phyloP scores from a whole-genome alignment of 2,329 filamentous ascomycete genomes.

The Neocucurbitaria cava region DNA sequence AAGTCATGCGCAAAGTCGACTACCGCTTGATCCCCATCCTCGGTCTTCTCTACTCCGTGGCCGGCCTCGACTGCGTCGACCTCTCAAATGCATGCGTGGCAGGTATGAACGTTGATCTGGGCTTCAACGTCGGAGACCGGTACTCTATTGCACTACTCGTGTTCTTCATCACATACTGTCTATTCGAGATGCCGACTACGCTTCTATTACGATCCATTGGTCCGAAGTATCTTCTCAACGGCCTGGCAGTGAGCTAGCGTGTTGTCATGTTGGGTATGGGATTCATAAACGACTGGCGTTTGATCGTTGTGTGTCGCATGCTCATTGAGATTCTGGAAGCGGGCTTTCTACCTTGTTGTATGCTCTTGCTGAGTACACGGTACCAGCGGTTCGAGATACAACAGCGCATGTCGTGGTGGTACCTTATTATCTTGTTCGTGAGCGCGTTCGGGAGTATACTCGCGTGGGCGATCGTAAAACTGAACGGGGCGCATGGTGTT shows the following conservation, averaged over 20 bases:
- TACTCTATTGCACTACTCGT: constrained; percentile 59
- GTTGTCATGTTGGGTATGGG: constrained; percentile 35
- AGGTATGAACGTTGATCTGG: constrained; percentile 56
- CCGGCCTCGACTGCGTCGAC: constrained; percentile 45
- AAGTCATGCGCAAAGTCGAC: constrained; percentile 35
- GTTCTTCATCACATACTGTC: constrained; percentile 61
- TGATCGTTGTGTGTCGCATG: constrained; percentile 41
- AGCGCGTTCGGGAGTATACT: constrained; percentile 44
- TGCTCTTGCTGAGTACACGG: constrained; percentile 47
- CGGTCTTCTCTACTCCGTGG: constrained; percentile 44
- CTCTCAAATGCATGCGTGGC: constrained; percentile 48
- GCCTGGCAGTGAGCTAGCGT: constrained; percentile 28
- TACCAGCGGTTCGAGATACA: constrained; percentile 48
- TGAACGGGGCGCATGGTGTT: constrained; percentile 23
- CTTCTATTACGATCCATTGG: constrained; percentile 52
- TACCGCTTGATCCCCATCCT: constrained; percentile 47
- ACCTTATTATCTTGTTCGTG: constrained; percentile 27
- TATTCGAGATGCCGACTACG: constrained; percentile 61
- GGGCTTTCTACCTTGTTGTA: constrained; percentile 44
- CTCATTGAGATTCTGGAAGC: constrained; percentile 37
- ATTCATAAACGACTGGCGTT: constrained; percentile 40
- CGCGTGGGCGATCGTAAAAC: constrained; percentile 42
- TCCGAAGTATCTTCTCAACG: constrained; percentile 20
- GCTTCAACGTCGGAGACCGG: constrained; percentile 50
- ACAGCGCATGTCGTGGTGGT: constrained; percentile 50